phyloP scores from a whole-genome alignment of 192 early-diverging fungal genomes.

The Diversispora epigaea region DNA sequence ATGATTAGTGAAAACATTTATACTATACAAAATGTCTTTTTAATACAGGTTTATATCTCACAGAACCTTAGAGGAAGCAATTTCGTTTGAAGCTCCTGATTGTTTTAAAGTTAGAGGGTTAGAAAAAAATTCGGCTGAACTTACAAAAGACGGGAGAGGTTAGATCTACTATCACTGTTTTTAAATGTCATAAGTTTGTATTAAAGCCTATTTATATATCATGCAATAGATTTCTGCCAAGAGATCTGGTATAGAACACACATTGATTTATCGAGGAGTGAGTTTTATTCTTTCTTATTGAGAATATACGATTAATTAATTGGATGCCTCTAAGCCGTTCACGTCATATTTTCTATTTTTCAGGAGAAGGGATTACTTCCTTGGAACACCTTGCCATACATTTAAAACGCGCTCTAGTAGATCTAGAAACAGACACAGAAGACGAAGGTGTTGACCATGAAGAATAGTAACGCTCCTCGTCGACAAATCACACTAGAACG shows the following conservation, averaged over 20 bases:
- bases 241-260: conserved; percentile 16
- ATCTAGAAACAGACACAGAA: background rate
- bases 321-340: background rate
- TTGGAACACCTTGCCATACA: conserved; percentile 16
- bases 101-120: conserved; percentile 29
- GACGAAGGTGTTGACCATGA: background rate
- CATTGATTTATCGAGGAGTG: background rate
- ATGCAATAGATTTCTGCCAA: conserved; percentile 13
- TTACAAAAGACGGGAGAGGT: conserved; percentile 12
- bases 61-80: conserved; percentile 3
- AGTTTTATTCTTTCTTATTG: conserved; percentile 21
- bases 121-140: background rate
- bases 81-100: conserved; percentile 23
- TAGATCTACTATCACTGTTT: conserved; percentile 10
- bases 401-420: background rate
- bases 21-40: conserved; percentile 21
- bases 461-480: conserved; percentile 2
- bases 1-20: conserved; percentile 4
- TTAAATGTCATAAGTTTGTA: conserved; percentile 2
- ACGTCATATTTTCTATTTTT: background rate
- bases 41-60: conserved; percentile 3
- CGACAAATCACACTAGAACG: background rate
- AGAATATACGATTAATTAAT: conserved; percentile 16
- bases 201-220: conserved; percentile 1
- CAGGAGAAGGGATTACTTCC: conserved; percentile 1